Conservation (phyloP, 805 yeast genomes). For the Barnettozyma salicaria region DNA sequence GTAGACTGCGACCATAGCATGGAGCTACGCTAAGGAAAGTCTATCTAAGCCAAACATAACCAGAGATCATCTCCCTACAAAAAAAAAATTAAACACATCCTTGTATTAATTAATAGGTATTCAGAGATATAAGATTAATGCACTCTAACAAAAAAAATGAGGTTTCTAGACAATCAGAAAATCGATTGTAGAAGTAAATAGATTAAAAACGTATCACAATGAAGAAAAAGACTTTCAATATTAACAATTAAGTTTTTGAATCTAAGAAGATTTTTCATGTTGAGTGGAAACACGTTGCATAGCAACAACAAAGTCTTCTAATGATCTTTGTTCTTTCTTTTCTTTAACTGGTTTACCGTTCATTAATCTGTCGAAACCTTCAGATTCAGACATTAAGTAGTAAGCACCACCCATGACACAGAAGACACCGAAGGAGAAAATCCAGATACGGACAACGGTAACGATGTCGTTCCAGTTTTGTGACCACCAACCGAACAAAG, state of each 20-base stretch:
- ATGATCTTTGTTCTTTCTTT: constrained; percentile 53
- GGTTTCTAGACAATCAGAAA: constrained; percentile 3
- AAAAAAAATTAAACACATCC: constrained; percentile 4
- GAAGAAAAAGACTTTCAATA: constrained; percentile 6
- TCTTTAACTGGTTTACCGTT: constrained; percentile 70
- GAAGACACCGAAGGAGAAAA: constrained; percentile 96
- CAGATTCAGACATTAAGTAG: constrained; percentile 84
- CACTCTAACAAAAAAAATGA: constrained; percentile 8
- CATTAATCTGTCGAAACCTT: constrained; percentile 75
- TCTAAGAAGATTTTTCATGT: constrained; percentile 71
- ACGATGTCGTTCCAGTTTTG: constrained; percentile 97
- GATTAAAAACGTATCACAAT: constrained; percentile 4
- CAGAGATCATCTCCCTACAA: not conserved
- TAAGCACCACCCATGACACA: constrained; percentile 95
- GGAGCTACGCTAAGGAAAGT: too few relatives aligned
- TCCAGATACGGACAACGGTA: constrained; percentile 89
- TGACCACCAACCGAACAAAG: constrained; percentile 96
- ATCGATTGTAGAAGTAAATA: constrained; percentile 4
- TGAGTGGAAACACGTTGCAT: constrained; percentile 88
- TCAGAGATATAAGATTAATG: constrained; percentile 7
- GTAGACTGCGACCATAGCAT: too few relatives aligned
- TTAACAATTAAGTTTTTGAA: constrained; percentile 3
- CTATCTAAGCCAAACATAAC: not conserved
- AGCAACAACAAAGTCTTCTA: constrained; percentile 80
- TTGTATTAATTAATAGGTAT: constrained; percentile 9